Evolutionary conservation across 129 eudicot species (phyloP).

Genomic region (Artemisia argyi): DNA sequence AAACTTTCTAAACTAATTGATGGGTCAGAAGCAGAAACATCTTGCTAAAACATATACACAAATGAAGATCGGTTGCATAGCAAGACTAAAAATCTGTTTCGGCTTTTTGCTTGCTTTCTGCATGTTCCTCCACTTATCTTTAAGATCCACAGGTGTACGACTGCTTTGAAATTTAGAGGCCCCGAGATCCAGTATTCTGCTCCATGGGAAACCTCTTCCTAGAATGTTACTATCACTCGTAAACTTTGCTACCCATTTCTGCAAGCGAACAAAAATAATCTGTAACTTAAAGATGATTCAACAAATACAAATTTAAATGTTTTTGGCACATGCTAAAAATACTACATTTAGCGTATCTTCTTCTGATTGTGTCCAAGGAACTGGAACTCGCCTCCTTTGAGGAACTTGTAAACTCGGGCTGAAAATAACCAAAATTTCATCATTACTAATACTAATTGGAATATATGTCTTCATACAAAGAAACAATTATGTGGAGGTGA

Average conservation of each 20-base stretch:
- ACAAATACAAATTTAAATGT: background rate
- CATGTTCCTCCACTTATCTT: slow-evolving; percentile 5
- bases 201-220: slow-evolving; percentile 54
- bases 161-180: slow-evolving; percentile 17
- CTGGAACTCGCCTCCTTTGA: slow-evolving; percentile 40
- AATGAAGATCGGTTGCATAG: background rate
- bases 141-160: too few relatives aligned
- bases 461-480: background rate
- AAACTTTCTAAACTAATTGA: too few relatives aligned
- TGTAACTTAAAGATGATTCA: background rate
- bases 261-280: slow-evolving; percentile 24
- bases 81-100: background rate
- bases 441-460: background rate
- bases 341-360: slow-evolving; percentile 63
- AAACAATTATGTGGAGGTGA: too few relatives aligned
- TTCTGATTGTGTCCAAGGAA: slow-evolving; percentile 61
- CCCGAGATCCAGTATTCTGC: slow-evolving; percentile 57
- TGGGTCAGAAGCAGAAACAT: too few relatives aligned
- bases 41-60: too few relatives aligned
- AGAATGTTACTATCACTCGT: slow-evolving; percentile 4
- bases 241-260: slow-evolving; percentile 48
- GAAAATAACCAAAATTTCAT: slow-evolving; percentile 23
- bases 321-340: background rate
- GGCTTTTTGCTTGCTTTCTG: slow-evolving; percentile 27
- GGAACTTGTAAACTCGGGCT: slow-evolving; percentile 41